Percentiles rank a stretch among this genome's conserved stretches.
Evolutionary conservation across 805 yeast species (phyloP).

Genomic region (Candida adriatica): DNA sequence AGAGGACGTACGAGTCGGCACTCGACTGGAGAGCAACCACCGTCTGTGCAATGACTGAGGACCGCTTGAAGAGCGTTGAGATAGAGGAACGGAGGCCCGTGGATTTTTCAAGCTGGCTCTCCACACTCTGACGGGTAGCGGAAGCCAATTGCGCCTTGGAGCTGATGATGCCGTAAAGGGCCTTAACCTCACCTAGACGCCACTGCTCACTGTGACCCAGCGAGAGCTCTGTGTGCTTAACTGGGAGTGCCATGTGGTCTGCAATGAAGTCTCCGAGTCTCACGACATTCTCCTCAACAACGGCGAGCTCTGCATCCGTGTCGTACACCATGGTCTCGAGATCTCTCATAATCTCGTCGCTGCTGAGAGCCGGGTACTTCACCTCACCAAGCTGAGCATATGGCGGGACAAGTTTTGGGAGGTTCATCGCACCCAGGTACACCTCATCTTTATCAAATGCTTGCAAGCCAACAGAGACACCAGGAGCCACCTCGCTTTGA

Average conservation of each 20-base stretch:
- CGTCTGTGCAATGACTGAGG: constrained; percentile 7
- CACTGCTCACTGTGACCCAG: constrained; percentile 28
- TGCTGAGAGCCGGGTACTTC: constrained; percentile 18
- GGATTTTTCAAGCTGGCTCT: constrained; percentile 2
- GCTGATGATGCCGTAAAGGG: constrained; percentile 9
- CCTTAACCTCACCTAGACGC: constrained; percentile 29
- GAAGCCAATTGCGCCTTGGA: constrained; percentile 1
- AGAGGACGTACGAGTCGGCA: constrained; percentile 5
- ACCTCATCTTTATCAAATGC: constrained; percentile 30
- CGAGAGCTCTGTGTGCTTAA: constrained; percentile 24
- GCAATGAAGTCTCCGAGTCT: constrained; percentile 24
- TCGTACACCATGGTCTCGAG: constrained; percentile 20
- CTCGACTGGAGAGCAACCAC: constrained; percentile 5
- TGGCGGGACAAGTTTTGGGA: constrained; percentile 14
- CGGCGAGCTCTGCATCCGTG: constrained; percentile 28
- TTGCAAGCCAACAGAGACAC: constrained; percentile 4
- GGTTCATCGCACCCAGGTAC: constrained; percentile 20
- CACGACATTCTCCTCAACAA: constrained; percentile 25
- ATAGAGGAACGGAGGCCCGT: constrained; percentile 1
- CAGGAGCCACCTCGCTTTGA: too few relatives aligned
- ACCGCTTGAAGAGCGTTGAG: constrained; percentile 3
- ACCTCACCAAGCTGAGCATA: constrained; percentile 17
- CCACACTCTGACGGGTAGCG: background rate
- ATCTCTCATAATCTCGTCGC: constrained; percentile 11
- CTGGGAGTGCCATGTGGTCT: constrained; percentile 26